A percentile compares a stretch with the other conserved stretches of the same genome.
Evolutionary conservation across 2,329 filamentous ascomycete genomes (phyloP).

Genomic region (Cladosporium sp.): DNA sequence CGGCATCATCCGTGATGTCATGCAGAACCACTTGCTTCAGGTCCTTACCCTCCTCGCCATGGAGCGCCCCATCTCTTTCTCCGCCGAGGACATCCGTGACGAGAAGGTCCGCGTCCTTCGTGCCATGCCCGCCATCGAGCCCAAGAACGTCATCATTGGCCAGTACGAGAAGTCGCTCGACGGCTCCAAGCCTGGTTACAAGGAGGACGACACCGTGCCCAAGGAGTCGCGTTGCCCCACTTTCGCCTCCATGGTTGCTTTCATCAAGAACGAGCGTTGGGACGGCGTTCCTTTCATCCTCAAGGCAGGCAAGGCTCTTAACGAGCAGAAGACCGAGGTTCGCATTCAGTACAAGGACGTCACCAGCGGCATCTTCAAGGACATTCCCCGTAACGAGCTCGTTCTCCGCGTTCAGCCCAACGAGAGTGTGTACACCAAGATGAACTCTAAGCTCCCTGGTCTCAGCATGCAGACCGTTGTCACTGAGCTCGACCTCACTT

Average conservation of each 20-base stretch:
- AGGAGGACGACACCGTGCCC: conserved; percentile 97
- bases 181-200: conserved; percentile 94
- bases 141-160: conserved; percentile 99
- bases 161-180: conserved; percentile 97
- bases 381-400: conserved; percentile 98
- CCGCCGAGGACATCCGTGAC: conserved; percentile 95
- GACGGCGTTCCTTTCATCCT: conserved; percentile 99
- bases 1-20: conserved; percentile 98
- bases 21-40: conserved; percentile 99
- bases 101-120: conserved; percentile 97
- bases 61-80: conserved; percentile 98
- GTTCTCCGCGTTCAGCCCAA: conserved; percentile 99
- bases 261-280: conserved; percentile 99
- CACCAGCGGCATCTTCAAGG: conserved; percentile 98
- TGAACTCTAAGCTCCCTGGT: conserved; percentile 99
- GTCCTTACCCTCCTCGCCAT: conserved; percentile 94
- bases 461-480: conserved; percentile 99
- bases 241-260: conserved; percentile 94
- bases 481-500: conserved; percentile 96
- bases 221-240: conserved; percentile 97
- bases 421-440: conserved; percentile 99
- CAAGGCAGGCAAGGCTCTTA: conserved; percentile 96
- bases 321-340: conserved; percentile 99
- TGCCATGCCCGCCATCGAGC: conserved; percentile 90
- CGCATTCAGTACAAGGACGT: conserved; percentile 99